phyloP scores from a whole-genome alignment of 192 early-diverging fungal species.

The Dissophora globulifera region DNA sequence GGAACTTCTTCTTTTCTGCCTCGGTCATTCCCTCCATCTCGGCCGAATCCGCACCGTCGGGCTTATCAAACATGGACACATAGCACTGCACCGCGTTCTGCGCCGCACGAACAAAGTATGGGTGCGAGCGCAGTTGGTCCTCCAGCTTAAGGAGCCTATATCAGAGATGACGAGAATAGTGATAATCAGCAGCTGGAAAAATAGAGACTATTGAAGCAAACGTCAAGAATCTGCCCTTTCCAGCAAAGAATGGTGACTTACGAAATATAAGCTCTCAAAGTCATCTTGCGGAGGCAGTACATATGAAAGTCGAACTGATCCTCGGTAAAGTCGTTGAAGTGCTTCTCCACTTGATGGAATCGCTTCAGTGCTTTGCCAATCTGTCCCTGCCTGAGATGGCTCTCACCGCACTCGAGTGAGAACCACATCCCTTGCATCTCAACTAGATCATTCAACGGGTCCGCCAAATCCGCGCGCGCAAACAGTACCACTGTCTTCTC shows the following conservation, averaged over 20 bases:
- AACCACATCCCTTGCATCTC: conserved; percentile 97
- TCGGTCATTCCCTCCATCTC: conserved; percentile 67
- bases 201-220: too few species aligned
- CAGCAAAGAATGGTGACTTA: conserved; percentile 31
- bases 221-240: too few species aligned
- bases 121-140: conserved; percentile 76
- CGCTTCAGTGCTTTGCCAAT: conserved; percentile 89
- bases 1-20: conserved; percentile 80
- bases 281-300: conserved; percentile 91
- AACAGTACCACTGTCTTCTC: conserved; percentile 88
- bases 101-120: conserved; percentile 79
- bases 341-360: conserved; percentile 83
- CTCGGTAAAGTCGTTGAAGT: conserved; percentile 86
- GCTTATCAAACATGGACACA: conserved; percentile 40
- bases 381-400: conserved; percentile 72
- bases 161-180: too few species aligned
- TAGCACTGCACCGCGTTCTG: conserved; percentile 72
- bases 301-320: conserved; percentile 98
- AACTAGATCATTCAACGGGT: conserved; percentile 81
- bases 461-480: conserved; percentile 71
- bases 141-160: conserved; percentile 77
- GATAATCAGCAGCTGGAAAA: too few species aligned
- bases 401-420: conserved; percentile 78
- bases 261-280: conserved; percentile 87
- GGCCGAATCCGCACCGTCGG: conserved; percentile 43